A percentile compares a stretch with the other conserved stretches of the same genome.
Evolutionary conservation across 148 eudicot species (phyloP).

Genomic region (Persicaria maculosa): DNA sequence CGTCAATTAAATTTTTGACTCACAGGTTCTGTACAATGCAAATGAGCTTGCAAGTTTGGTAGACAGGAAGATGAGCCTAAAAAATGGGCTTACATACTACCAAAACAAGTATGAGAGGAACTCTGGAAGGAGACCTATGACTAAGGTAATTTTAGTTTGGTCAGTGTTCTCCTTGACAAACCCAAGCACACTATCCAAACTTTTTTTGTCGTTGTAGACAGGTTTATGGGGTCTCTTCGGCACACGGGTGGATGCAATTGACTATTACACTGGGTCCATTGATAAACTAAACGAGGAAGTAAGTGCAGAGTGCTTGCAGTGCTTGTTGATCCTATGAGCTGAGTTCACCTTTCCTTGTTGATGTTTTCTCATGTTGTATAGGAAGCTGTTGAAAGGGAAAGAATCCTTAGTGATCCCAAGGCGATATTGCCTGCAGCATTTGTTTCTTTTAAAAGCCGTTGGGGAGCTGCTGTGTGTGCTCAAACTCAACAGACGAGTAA

Average conservation of each 20-base stretch:
- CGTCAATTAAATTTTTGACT: background rate
- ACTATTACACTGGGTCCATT: background rate
- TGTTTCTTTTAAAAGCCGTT: constrained; percentile 82
- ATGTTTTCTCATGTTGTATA: constrained; percentile 8
- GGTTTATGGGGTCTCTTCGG: constrained; percentile 28
- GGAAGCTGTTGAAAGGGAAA: constrained; percentile 76
- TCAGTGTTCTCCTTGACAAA: background rate
- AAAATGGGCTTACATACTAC: constrained; percentile 71
- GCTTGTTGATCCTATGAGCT: background rate
- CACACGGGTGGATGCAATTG: constrained; percentile 1
- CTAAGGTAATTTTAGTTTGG: constrained; percentile 45
- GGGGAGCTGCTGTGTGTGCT: constrained; percentile 99
- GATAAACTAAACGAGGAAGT: constrained; percentile 4
- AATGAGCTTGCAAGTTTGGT: constrained; percentile 75
- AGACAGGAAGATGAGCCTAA: constrained; percentile 53
- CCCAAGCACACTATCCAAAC: constrained; percentile 17
- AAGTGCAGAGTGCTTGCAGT: background rate
- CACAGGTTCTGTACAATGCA: constrained; percentile 77
- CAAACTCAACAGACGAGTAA: constrained; percentile 88
- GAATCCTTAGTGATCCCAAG: constrained; percentile 59
- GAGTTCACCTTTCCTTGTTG: background rate
- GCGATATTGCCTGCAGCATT: constrained; percentile 85
- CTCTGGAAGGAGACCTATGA: constrained; percentile 50
- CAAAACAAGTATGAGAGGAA: constrained; percentile 69
- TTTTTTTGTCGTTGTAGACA: constrained; percentile 50